Percentiles rank a stretch among this genome's conserved stretches.
Evolutionary conservation across 2,329 filamentous ascomycete species (phyloP).

Genomic region (Mycosphaerella sp.): DNA sequence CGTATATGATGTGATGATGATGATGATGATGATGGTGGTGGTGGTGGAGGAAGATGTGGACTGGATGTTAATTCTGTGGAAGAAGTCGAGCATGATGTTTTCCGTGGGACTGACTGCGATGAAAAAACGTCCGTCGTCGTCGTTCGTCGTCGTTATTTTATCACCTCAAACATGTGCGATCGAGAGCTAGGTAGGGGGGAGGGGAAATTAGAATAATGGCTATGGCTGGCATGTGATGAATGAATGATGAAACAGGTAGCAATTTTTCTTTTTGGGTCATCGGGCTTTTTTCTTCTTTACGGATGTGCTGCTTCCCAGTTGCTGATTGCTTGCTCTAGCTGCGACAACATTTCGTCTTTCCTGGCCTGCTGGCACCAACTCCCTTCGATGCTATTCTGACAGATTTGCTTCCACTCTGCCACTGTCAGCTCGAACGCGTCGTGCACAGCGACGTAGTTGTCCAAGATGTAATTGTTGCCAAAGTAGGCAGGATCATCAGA

Average conservation of each 20-base stretch:
- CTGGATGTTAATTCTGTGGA: too few relatives aligned
- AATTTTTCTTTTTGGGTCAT: background rate
- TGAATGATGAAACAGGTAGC: background rate
- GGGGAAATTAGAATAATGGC: too few relatives aligned
- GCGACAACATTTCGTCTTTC: slow-evolving; percentile 53
- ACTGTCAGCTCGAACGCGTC: slow-evolving; percentile 59
- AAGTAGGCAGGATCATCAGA: slow-evolving; percentile 65
- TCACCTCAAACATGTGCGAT: too few relatives aligned
- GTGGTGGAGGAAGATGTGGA: too few relatives aligned
- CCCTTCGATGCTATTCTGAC: slow-evolving; percentile 55
- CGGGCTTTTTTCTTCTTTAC: background rate
- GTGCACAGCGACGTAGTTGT: slow-evolving; percentile 71
- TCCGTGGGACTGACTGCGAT: too few relatives aligned
- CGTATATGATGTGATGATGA: too few relatives aligned
- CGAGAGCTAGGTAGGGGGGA: too few relatives aligned
- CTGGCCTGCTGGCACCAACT: slow-evolving; percentile 63
- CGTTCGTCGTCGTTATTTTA: too few relatives aligned
- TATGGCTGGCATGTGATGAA: too few relatives aligned
- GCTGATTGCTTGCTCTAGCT: slow-evolving; percentile 17
- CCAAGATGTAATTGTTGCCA: slow-evolving; percentile 53
- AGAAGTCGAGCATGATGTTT: too few relatives aligned
- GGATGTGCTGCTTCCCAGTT: slow-evolving; percentile 8
- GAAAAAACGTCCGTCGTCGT: too few relatives aligned
- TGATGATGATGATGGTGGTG: too few relatives aligned
- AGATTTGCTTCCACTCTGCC: slow-evolving; percentile 62